phyloP scores from a whole-genome alignment of 768 basidiomycete genomes.

The Leucocoprinus leucothites region DNA sequence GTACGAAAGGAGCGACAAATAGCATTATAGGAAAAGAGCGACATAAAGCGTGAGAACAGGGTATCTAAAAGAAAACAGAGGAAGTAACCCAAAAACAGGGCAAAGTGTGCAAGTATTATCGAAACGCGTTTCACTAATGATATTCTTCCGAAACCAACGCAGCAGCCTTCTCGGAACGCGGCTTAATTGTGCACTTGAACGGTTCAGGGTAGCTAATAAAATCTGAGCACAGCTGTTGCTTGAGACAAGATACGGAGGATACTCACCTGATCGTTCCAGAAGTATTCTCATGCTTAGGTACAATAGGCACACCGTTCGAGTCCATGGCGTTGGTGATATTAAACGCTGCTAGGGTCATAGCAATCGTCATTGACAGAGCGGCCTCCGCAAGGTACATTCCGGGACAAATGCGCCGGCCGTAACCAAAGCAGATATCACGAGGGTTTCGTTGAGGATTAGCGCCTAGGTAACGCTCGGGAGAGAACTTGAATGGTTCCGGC shows the following conservation, averaged over 20 bases:
- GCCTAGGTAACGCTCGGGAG: conserved; percentile 43
- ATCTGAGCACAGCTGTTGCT: neutral
- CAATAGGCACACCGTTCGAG: conserved; percentile 40
- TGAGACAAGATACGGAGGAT: neutral
- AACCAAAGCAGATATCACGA: conserved; percentile 41
- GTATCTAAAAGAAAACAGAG: too few relatives aligned
- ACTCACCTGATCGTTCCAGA: conserved; percentile 44
- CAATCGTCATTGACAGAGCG: conserved; percentile 42
- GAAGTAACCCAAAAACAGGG: too few relatives aligned
- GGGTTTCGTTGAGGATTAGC: conserved; percentile 37
- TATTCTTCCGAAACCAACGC: conserved; percentile 22
- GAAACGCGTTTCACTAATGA: neutral
- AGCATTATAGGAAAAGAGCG: too few relatives aligned
- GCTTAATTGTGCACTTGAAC: conserved; percentile 26
- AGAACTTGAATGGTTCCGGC: conserved; percentile 46
- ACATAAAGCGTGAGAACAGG: too few relatives aligned
- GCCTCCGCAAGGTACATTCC: conserved; percentile 52
- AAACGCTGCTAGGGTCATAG: conserved; percentile 45
- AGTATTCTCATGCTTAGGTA: conserved; percentile 41
- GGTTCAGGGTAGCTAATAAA: conserved; percentile 25
- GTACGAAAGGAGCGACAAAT: too few relatives aligned
- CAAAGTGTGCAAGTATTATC: too few relatives aligned
- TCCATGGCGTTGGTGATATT: conserved; percentile 40
- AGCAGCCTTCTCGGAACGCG: conserved; percentile 24
- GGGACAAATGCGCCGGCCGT: conserved; percentile 43